Evolutionary conservation across 371 early-diverging fungal genomes (phyloP).

Genomic region (Mortierella sp.): DNA sequence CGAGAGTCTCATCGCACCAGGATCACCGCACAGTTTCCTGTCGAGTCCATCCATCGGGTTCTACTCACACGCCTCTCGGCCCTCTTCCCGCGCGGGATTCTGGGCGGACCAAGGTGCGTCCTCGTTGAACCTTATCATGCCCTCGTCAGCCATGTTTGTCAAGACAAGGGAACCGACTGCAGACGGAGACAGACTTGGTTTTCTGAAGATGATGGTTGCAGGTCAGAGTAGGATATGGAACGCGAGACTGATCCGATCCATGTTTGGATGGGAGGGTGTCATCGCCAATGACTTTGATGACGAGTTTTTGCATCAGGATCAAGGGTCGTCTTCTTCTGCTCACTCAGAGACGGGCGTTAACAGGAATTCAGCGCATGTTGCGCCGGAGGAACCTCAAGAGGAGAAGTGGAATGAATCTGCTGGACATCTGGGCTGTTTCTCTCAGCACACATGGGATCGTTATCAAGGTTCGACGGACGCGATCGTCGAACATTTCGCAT

Average conservation of each 20-base stretch:
- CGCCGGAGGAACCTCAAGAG: not conserved
- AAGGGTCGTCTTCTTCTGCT: too few relatives aligned
- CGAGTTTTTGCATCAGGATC: conserved; percentile 31
- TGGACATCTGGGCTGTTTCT: not conserved
- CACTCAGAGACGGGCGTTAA: too few relatives aligned
- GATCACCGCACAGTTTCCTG: conserved; percentile 28
- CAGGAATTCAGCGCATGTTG: not conserved
- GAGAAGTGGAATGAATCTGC: conserved; percentile 6
- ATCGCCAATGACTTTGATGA: conserved; percentile 47
- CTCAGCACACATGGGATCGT: conserved; percentile 4
- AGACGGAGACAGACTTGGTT: conserved; percentile 33
- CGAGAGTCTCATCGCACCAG: conserved; percentile 12
- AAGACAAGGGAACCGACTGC: conserved; percentile 32
- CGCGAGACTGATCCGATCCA: conserved; percentile 19
- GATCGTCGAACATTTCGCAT: conserved; percentile 31
- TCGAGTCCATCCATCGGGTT: conserved; percentile 38
- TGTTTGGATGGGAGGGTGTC: conserved; percentile 40
- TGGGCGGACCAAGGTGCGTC: conserved; percentile 40
- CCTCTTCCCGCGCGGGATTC: conserved; percentile 34
- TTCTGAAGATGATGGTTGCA: conserved; percentile 38
- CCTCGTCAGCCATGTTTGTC: conserved; percentile 39
- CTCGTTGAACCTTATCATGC: conserved; percentile 41
- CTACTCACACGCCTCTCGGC: conserved; percentile 40
- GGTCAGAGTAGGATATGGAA: conserved; percentile 23
- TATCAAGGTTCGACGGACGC: conserved; percentile 11